A percentile compares a stretch with the other conserved stretches of the same genome.
These are phyloP conservation scores for Thraustochytrium striatum DNA, from an alignment of 352 stramenopile species.

Conservation along the genomic window DNA sequence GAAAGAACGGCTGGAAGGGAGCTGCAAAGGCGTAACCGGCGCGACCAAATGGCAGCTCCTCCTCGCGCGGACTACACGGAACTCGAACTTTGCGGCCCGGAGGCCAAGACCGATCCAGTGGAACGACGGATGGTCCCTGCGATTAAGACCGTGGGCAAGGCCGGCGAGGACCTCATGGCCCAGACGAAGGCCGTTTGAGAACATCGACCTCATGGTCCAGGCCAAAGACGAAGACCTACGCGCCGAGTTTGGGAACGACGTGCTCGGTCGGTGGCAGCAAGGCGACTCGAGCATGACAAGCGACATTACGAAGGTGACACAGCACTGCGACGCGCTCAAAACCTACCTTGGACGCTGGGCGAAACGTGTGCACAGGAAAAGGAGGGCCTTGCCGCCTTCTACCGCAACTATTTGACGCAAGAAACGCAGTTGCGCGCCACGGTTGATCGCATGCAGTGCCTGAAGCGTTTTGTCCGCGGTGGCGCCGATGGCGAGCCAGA, in stretches of 20 bases:
- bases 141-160: background rate
- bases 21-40: too few species aligned
- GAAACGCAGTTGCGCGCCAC: too few species aligned
- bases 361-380: background rate
- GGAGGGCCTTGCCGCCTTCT: background rate
- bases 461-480: too few species aligned
- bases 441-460: too few species aligned
- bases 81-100: too few species aligned
- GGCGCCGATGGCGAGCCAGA: too few species aligned
- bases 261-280: too few species aligned
- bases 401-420: too few species aligned
- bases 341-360: background rate
- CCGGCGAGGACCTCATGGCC: background rate
- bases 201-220: background rate
- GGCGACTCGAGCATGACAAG: too few species aligned
- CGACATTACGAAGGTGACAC: background rate
- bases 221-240: conserved; percentile 14
- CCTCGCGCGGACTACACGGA: too few species aligned
- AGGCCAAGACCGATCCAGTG: background rate
- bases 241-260: background rate
- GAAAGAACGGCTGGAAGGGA: too few species aligned
- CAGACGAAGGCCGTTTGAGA: background rate
- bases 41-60: too few species aligned
- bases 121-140: background rate
- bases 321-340: background rate